Percentiles rank a stretch among this genome's conserved stretches.
phyloP scores from a whole-genome alignment of 805 yeast genomes.

The Maudiozyma serrabonitensis region DNA sequence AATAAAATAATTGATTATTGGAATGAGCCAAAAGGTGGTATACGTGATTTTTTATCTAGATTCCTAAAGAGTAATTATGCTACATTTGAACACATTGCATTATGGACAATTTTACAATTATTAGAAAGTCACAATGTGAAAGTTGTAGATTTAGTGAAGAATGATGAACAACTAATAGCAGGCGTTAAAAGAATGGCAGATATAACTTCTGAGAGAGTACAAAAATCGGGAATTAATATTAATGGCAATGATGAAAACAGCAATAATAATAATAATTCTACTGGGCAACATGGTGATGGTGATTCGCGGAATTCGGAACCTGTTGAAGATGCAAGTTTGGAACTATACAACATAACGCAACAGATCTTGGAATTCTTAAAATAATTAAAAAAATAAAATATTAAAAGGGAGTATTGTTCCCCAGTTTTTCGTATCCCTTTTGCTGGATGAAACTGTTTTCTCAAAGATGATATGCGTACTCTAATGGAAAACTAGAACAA shows the following conservation, averaged over 20 bases:
- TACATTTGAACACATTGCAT: slow-evolving; percentile 94
- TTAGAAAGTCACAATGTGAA: slow-evolving; percentile 75
- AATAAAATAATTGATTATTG: slow-evolving; percentile 69
- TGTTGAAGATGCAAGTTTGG: slow-evolving; percentile 53
- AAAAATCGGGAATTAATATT: slow-evolving; percentile 19
- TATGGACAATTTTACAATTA: slow-evolving; percentile 91
- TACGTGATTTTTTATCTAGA: slow-evolving; percentile 69
- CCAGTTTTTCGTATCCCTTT: background rate
- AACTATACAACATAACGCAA: slow-evolving; percentile 55
- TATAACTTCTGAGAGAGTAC: slow-evolving; percentile 26
- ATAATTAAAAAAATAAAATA: slow-evolving; percentile 3
- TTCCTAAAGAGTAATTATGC: slow-evolving; percentile 79
- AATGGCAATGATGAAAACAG: slow-evolving; percentile 10
- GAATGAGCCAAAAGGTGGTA: slow-evolving; percentile 74
- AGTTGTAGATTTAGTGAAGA: slow-evolving; percentile 44
- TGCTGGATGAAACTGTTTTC: background rate
- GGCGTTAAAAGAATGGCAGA: slow-evolving; percentile 43
- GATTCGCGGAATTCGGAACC: slow-evolving; percentile 30
- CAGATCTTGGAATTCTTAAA: slow-evolving; percentile 46
- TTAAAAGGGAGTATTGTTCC: background rate
- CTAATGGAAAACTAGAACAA: background rate
- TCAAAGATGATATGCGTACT: background rate
- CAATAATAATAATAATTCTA: slow-evolving; percentile 7
- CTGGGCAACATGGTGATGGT: slow-evolving; percentile 18
- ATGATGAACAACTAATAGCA: slow-evolving; percentile 42